Conservation (phyloP, 345 rosid genomes). For the Hibiscus tridactylites region DNA sequence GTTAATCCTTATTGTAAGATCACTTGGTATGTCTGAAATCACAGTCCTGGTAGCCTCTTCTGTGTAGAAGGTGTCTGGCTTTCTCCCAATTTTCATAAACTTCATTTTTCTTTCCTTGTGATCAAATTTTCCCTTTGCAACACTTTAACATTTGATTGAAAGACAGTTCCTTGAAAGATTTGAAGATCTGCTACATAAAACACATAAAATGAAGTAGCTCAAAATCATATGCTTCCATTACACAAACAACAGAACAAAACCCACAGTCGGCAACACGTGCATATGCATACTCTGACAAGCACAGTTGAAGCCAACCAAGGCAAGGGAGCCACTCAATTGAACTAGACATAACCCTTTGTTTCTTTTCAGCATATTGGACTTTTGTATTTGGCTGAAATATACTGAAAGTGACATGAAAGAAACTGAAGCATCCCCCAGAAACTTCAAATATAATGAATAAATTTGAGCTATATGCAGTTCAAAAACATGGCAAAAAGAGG, state of each 20-base stretch:
- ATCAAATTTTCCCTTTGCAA: constrained; percentile 7
- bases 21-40: constrained; percentile 54
- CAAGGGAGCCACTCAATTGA: neutral
- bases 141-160: constrained; percentile 6
- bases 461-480: neutral
- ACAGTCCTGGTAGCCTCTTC: constrained; percentile 87
- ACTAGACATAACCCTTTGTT: constrained; percentile 2
- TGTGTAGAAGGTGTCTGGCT: constrained; percentile 82
- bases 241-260: neutral
- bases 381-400: neutral
- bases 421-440: neutral
- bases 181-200: neutral
- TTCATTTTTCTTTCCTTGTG: constrained; percentile 50
- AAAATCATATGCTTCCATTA: neutral
- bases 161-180: neutral
- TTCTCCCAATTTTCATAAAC: constrained; percentile 89
- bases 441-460: neutral
- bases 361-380: neutral
- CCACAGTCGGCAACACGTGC: neutral
- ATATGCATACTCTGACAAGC: constrained; percentile 6
- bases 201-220: neutral
- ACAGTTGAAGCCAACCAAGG: neutral
- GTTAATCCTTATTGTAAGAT: constrained; percentile 57
- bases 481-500: neutral
- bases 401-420: neutral